These are phyloP conservation scores for Sugiyamaella grinbergsii DNA, from an alignment of 1,139 yeast species.

Conservation along the genomic window DNA sequence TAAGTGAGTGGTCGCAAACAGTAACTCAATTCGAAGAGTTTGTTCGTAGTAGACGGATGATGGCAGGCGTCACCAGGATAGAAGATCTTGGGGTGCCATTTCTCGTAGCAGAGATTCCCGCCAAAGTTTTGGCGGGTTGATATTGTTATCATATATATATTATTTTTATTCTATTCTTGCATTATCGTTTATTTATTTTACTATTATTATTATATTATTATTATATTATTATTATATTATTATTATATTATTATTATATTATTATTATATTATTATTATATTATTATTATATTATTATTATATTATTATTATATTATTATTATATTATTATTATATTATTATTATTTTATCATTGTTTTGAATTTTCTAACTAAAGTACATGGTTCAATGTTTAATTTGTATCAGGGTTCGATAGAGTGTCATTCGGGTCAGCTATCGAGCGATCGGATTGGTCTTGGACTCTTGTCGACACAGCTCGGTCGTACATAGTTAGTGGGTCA, in stretches of 20 bases:
- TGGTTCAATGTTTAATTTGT: not conserved
- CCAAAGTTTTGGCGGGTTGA: slow-evolving; percentile 33
- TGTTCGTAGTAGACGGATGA: slow-evolving; percentile 42
- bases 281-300: not conserved
- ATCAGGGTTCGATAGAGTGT: not conserved
- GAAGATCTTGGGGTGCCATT: slow-evolving; percentile 47
- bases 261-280: not conserved
- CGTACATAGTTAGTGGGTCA: not conserved
- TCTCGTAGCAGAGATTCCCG: slow-evolving; percentile 48
- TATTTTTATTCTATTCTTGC: slow-evolving; percentile 13
- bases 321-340: not conserved
- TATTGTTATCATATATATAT: slow-evolving; percentile 3
- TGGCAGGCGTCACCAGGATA: slow-evolving; percentile 37
- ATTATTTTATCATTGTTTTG: slow-evolving; percentile 3
- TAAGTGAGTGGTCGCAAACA: slow-evolving; percentile 62
- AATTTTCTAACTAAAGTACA: not conserved
- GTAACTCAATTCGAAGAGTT: slow-evolving; percentile 63
- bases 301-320: slow-evolving; percentile 2
- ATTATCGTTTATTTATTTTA: slow-evolving; percentile 22
- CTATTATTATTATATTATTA: slow-evolving; percentile 12
- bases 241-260: not conserved
- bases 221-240: not conserved
- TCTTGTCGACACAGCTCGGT: not conserved
- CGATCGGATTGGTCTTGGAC: not conserved
- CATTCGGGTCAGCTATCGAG: not conserved